phyloP scores from a whole-genome alignment of 2,329 filamentous ascomycete species.

The Apiospora kogelbergensis region DNA sequence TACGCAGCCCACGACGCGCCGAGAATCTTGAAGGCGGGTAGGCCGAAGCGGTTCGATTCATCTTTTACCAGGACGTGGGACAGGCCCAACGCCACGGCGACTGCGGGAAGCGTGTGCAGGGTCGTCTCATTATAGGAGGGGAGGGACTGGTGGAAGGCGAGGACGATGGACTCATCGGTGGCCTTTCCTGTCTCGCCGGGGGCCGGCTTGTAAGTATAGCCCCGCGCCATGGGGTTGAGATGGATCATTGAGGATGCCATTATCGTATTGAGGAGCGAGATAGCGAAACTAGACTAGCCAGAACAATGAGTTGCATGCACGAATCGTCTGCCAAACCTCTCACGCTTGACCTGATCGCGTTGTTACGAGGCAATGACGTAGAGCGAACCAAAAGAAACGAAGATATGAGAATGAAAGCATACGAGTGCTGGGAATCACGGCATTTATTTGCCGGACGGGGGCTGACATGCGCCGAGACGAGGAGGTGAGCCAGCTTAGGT shows the following conservation, averaged over 20 bases:
- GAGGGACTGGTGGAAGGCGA: slow-evolving; percentile 57
- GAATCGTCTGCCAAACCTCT: not conserved
- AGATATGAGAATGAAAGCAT: not conserved
- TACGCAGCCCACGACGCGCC: slow-evolving; percentile 75
- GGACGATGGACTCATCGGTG: not conserved
- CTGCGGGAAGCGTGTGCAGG: slow-evolving; percentile 46
- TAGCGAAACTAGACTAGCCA: not conserved
- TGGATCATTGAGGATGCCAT: not conserved
- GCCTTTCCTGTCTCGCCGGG: not conserved
- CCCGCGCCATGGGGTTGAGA: not conserved
- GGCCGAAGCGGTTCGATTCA: slow-evolving; percentile 65
- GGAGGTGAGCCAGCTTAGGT: not conserved
- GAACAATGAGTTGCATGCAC: not conserved
- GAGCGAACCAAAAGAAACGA: not conserved
- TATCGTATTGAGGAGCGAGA: not conserved
- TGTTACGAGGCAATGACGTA: not conserved
- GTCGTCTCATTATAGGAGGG: slow-evolving; percentile 57
- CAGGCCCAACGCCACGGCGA: slow-evolving; percentile 60
- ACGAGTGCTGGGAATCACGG: not conserved
- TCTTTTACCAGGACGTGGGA: slow-evolving; percentile 66
- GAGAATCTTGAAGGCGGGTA: slow-evolving; percentile 78
- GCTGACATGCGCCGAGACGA: not conserved
- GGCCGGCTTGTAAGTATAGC: not conserved
- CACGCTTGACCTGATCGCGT: not conserved
- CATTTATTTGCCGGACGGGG: not conserved